Evolutionary conservation across 164 flowering plant genomes (phyloP), one percentile per base, ranked within the genome.

Genomic region (Cinnamomum micranthum): DNA sequence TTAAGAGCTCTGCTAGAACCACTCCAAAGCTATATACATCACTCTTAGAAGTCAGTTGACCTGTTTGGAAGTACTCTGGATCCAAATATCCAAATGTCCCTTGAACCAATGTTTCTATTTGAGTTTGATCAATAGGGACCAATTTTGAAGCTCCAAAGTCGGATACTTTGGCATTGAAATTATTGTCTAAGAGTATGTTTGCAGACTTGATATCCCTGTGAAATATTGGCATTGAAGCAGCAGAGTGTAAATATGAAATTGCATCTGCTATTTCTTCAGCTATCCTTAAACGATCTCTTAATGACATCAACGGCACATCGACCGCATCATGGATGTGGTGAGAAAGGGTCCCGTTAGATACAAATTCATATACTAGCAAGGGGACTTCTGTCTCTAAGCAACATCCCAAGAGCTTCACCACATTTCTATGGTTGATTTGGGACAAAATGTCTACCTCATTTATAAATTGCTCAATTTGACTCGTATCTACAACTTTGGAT

Each of bases 1-100:
- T 85, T 66, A 90, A 64, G 55, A 90, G 85, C 77, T 90, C 94
- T 17, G 85, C 87, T 77, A 90, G 51, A 65, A 90, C 89, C 20
- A 88, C 88, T 28, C 94, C 92, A 27, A 75, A 87, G 69, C 94
- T 88, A 66, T 87, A 90, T 27, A 88, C 92, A 84, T 90, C 94
- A 50, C 94, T 88, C 76, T 90, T 88, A 33, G 86, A 90, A 2
- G 88, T 87, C 12, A 88, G 70, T 63, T 86, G 87, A 74, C 85
- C 85, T 77, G 83, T 88, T 9, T 83, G 80, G 17, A 79, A 85
- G 77, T 88, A 87, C 52, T 86, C 91, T 4, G 94, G 94, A 58
- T 90, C 94, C 50, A 90, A 76, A 77, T 88, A 90, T 11, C 94
- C 94, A 6, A 90, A 22, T 25, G 94, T 88, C 31, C 94, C 91